Percentiles rank a stretch among this genome's conserved stretches.
phyloP scores from a whole-genome alignment of 257 asterid species.

The Mitragyna speciosa region DNA sequence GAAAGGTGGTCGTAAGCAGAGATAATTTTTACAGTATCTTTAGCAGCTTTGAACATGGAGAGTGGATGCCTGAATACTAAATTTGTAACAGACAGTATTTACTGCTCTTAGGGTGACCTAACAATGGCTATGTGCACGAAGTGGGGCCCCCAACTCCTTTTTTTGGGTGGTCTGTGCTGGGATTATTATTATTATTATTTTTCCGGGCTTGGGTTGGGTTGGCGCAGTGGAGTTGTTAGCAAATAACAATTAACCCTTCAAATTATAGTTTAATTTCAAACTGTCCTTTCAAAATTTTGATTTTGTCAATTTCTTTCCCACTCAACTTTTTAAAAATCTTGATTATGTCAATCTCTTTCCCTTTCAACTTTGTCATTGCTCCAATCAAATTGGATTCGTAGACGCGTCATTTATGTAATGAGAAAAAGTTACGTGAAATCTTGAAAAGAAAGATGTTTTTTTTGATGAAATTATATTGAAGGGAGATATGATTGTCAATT shows the following conservation, averaged over 20 bases:
- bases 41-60: constrained; percentile 8
- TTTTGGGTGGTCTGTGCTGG: too few relatives aligned
- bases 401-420: not conserved
- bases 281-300: not conserved
- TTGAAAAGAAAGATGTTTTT: too few relatives aligned
- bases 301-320: not conserved
- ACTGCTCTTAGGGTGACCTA: too few relatives aligned
- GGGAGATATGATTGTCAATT: too few relatives aligned
- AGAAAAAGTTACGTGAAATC: not conserved
- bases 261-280: not conserved
- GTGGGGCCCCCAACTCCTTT: too few relatives aligned
- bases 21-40: not conserved
- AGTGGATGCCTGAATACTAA: not conserved
- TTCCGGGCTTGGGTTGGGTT: too few relatives aligned
- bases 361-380: not conserved
- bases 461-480: too few relatives aligned
- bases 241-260: not conserved
- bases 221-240: too few relatives aligned
- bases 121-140: too few relatives aligned
- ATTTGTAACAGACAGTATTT: constrained; percentile 8
- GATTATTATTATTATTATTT: too few relatives aligned
- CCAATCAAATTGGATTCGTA: not conserved
- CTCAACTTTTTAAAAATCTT: too few relatives aligned
- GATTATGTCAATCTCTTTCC: not conserved
- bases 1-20: not conserved